Conservation (phyloP, 495 filamentous ascomycete species). For the Neurospora sp. region DNA sequence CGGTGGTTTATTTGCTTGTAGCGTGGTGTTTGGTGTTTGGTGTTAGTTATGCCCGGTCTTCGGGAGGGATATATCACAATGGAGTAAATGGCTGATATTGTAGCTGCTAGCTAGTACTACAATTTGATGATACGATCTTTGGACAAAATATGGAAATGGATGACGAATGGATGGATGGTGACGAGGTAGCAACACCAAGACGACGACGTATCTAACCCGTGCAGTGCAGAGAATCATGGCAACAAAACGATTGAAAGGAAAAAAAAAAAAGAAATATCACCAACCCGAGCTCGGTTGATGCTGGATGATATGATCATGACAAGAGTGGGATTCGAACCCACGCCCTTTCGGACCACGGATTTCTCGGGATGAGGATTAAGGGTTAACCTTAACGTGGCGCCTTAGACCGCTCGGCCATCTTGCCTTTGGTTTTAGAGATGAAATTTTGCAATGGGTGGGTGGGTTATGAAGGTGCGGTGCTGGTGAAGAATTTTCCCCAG, state of each 20-base stretch:
- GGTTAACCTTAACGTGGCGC: too few relatives aligned
- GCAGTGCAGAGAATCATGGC: background rate
- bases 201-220: too few relatives aligned
- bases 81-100: background rate
- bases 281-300: background rate
- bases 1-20: background rate
- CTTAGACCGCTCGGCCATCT: too few relatives aligned
- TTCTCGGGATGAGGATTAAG: background rate
- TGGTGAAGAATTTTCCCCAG: too few relatives aligned
- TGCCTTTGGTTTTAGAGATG: too few relatives aligned
- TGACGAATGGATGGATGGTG: too few relatives aligned
- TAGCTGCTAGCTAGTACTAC: background rate
- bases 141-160: too few relatives aligned
- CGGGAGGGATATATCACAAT: background rate
- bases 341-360: constrained; percentile 30
- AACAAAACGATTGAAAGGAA: background rate
- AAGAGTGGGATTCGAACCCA: constrained; percentile 31
- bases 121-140: background rate
- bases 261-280: background rate
- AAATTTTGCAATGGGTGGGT: too few relatives aligned
- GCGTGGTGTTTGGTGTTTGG: background rate
- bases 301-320: constrained; percentile 3
- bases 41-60: too few relatives aligned
- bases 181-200: too few relatives aligned
- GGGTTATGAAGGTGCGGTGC: too few relatives aligned